Conservation (phyloP, 2,329 filamentous ascomycete species). For the Sclerotinia borealis region DNA sequence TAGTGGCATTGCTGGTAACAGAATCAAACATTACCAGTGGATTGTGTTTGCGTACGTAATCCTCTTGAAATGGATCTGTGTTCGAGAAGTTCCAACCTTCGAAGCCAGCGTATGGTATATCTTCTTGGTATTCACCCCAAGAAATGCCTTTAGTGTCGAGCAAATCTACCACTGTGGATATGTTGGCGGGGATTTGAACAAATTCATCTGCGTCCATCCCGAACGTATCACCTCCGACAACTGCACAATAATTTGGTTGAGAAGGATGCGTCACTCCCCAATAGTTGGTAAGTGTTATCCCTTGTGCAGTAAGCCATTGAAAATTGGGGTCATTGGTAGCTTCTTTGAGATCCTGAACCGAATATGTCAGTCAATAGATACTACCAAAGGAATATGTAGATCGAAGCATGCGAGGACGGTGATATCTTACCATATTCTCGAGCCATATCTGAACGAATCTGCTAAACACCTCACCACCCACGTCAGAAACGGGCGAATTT, state of each 20-base stretch:
- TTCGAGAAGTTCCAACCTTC: slow-evolving; percentile 45
- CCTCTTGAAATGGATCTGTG: slow-evolving; percentile 47
- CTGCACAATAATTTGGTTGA: slow-evolving; percentile 57
- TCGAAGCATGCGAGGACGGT: too few species aligned
- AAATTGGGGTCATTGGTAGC: slow-evolving; percentile 37
- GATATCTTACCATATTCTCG: slow-evolving; percentile 45
- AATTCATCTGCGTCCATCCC: slow-evolving; percentile 50
- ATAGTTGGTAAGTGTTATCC: slow-evolving; percentile 49
- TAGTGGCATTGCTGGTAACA: slow-evolving; percentile 40
- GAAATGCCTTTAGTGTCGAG: slow-evolving; percentile 42
- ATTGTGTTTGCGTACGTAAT: slow-evolving; percentile 63
- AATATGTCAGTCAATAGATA: neutral
- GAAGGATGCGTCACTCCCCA: slow-evolving; percentile 52
- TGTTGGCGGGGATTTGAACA: slow-evolving; percentile 37
- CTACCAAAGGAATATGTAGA: neutral
- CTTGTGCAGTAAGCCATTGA: slow-evolving; percentile 44
- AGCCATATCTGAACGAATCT: slow-evolving; percentile 57
- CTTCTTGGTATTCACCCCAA: slow-evolving; percentile 50
- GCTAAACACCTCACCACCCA: slow-evolving; percentile 50
- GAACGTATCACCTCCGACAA: slow-evolving; percentile 51
- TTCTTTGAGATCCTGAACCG: slow-evolving; percentile 12
- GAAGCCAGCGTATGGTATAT: slow-evolving; percentile 45
- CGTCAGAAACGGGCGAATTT: slow-evolving; percentile 39
- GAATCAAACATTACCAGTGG: slow-evolving; percentile 45
- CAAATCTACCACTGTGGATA: slow-evolving; percentile 44